A percentile compares a stretch with the other conserved stretches of the same genome.
These are phyloP conservation scores for Drechslerella coelobrocha DNA, from an alignment of 2,329 filamentous ascomycete species.

Conservation along the genomic window DNA sequence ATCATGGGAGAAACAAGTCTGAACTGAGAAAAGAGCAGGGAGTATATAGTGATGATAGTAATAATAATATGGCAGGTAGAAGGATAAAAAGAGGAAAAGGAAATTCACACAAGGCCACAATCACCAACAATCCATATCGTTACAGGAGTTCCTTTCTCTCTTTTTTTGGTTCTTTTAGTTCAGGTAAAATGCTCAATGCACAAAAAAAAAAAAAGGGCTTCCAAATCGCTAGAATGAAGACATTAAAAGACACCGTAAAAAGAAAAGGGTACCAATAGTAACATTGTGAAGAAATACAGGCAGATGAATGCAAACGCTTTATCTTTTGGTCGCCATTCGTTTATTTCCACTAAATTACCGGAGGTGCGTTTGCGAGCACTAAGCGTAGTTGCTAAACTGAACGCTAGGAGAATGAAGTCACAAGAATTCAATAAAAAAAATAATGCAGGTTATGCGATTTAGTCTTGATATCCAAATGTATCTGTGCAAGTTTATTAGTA, in stretches of 20 bases:
- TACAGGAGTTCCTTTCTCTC: conserved; percentile 9
- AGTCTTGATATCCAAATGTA: conserved; percentile 50
- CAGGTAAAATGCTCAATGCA: neutral
- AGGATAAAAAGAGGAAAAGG: conserved; percentile 3
- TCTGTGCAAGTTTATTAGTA: conserved; percentile 21
- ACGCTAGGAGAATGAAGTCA: conserved; percentile 4
- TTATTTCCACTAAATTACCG: conserved; percentile 20
- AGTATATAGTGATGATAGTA: conserved; percentile 10
- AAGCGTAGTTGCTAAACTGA: conserved; percentile 15
- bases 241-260: conserved; percentile 8
- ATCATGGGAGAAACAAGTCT: neutral
- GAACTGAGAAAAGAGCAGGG: neutral
- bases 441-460: conserved; percentile 4
- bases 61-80: conserved; percentile 3
- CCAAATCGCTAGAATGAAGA: conserved; percentile 17
- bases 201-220: conserved; percentile 2
- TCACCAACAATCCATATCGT: conserved; percentile 30
- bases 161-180: neutral
- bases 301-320: conserved; percentile 23
- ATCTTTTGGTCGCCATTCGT: conserved; percentile 16
- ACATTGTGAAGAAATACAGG: neutral
- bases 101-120: conserved; percentile 1
- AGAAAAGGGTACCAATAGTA: conserved; percentile 12
- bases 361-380: neutral
- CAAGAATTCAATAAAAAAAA: conserved; percentile 1